These are phyloP conservation scores for Arbutus unedo DNA, from an alignment of 148 eudicot species.

Conservation along the genomic window DNA sequence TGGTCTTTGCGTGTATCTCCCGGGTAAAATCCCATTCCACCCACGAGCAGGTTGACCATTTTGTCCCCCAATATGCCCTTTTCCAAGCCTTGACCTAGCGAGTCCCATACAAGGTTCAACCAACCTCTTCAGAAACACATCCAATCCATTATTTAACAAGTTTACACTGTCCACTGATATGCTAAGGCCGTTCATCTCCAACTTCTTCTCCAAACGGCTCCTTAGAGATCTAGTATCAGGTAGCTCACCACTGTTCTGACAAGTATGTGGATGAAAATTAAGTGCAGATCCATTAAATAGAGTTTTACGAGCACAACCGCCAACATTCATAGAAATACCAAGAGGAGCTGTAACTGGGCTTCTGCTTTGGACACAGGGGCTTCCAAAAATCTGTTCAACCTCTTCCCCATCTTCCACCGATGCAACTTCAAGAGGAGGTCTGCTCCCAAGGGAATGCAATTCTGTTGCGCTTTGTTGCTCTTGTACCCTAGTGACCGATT, in stretches of 20 bases:
- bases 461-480: slow-evolving; percentile 51
- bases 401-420: slow-evolving; percentile 56
- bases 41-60: slow-evolving; percentile 12
- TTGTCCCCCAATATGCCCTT: slow-evolving; percentile 12
- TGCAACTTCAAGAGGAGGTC: slow-evolving; percentile 39
- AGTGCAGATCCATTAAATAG: slow-evolving; percentile 3
- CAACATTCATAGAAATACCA: slow-evolving; percentile 34
- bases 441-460: slow-evolving; percentile 44
- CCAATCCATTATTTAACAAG: slow-evolving; percentile 41
- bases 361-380: slow-evolving; percentile 34
- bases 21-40: slow-evolving; percentile 16
- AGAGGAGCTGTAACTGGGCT: slow-evolving; percentile 47
- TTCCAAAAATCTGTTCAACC: slow-evolving; percentile 41
- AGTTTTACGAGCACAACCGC: slow-evolving; percentile 25
- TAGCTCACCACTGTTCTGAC: slow-evolving; percentile 37
- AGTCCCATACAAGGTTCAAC: slow-evolving; percentile 44
- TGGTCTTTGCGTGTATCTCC: slow-evolving; percentile 23
- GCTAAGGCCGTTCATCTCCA: slow-evolving; percentile 42
- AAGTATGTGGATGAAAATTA: slow-evolving; percentile 20
- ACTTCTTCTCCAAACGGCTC: slow-evolving; percentile 36
- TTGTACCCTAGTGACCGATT: slow-evolving; percentile 25
- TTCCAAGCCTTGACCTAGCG: slow-evolving; percentile 27
- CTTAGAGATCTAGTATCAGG: slow-evolving; percentile 41
- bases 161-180: slow-evolving; percentile 36
- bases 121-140: slow-evolving; percentile 47